Conservation (phyloP, 1,284 basidiomycete species). For the Veloboletus limbatus region DNA sequence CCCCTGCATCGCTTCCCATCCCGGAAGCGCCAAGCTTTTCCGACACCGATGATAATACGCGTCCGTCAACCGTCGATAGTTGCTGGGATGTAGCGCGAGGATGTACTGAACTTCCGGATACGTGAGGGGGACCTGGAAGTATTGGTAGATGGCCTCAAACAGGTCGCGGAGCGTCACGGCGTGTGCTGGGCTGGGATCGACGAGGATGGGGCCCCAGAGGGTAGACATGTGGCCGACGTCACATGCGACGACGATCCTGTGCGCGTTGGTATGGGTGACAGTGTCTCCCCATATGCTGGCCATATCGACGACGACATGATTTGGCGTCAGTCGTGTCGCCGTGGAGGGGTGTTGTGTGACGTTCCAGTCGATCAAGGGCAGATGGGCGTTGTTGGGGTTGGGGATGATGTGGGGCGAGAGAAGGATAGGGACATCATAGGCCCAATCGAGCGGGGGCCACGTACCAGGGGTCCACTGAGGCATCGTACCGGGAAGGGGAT, state of each 20-base stretch:
- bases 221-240: conserved; percentile 24
- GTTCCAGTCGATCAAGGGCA: conserved; percentile 40
- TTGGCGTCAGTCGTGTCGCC: conserved; percentile 34
- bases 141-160: conserved; percentile 36
- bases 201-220: conserved; percentile 35
- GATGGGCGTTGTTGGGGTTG: conserved; percentile 34
- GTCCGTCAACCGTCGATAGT: conserved; percentile 21
- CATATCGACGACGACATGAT: conserved; percentile 29
- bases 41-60: conserved; percentile 28
- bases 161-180: conserved; percentile 36
- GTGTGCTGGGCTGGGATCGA: conserved; percentile 23
- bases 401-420: conserved; percentile 36
- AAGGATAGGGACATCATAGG: conserved; percentile 21
- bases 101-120: conserved; percentile 31
- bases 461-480: conserved; percentile 31
- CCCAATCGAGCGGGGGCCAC: conserved; percentile 32
- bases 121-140: conserved; percentile 35
- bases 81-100: conserved; percentile 16
- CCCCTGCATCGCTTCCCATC: conserved; percentile 34
- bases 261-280: conserved; percentile 28
- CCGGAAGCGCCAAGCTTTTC: conserved; percentile 25
- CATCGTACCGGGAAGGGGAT: conserved; percentile 30
- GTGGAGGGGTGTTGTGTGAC: conserved; percentile 33
- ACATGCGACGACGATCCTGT: conserved; percentile 30
- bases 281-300: conserved; percentile 19